Evolutionary conservation across 768 basidiomycete species (phyloP), one percentile per base, ranked within the genome.

Genomic region (Amanita brunnescens): DNA sequence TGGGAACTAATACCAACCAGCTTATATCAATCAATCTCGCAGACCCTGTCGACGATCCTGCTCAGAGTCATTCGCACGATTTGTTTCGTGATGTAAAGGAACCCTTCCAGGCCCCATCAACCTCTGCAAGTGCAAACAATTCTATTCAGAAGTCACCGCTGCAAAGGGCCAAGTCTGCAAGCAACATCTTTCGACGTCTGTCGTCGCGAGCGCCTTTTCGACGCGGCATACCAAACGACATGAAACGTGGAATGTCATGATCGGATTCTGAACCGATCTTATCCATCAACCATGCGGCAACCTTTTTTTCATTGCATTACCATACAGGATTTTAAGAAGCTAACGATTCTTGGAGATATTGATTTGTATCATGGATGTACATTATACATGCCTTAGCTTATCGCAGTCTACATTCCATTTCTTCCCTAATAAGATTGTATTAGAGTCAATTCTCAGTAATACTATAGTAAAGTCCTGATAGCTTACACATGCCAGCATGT

Each of bases 1-100:
- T 12, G n/a, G 42, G 26, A 44, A 16, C 29, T 10, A 16, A 32
- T 35, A 14, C 29, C 45, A 5, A 21, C 39, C 45, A 12, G 23
- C 16, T 13, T 32, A 13, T 2, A 13, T 33, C 45, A 13, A 34
- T 18, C 2, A 20, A n/a, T 20, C 16, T 20, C 12, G 14, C 33
- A 20, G 34, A 35, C 18, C n/a, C 12, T 13, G 14, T 32, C 45
- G 18, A 13, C 16, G 5, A 39, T 33, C n/a, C 39, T 38, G 10
- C 34, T 21, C 10, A 38, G n/a, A 39, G n/a, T 41, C 30, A 13
- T 21, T 21, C 40, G 32, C 64, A 75, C 23, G 81, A 79, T 12
- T 72, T 87, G 64, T 76, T 81, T 42, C 79, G 75, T 55, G 83
- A 80, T 57, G 78, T 86, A 51, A 77, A 73, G 57, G 78, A 71